phyloP scores from a whole-genome alignment of 345 rosid genomes.

The Brassica nigra region DNA sequence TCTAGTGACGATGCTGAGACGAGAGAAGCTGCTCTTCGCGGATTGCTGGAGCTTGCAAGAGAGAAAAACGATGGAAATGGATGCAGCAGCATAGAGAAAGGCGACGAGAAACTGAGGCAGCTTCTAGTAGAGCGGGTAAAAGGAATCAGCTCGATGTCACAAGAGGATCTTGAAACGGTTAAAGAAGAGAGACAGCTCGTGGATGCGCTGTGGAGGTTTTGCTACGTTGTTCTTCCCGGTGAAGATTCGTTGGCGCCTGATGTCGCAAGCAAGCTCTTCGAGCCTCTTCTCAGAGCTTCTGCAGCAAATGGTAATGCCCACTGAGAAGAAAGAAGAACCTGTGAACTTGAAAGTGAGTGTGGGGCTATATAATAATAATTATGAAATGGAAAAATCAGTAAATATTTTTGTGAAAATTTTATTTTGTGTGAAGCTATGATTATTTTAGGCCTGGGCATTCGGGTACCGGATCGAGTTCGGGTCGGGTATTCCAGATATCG shows the following conservation, averaged over 20 bases:
- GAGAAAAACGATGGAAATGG: slow-evolving; percentile 45
- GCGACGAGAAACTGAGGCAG: slow-evolving; percentile 64
- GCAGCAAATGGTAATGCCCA: slow-evolving; percentile 54
- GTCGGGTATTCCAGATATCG: too few species aligned
- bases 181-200: slow-evolving; percentile 86
- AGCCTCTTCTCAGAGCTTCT: slow-evolving; percentile 84
- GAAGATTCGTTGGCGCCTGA: slow-evolving; percentile 80
- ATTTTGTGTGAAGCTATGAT: too few species aligned
- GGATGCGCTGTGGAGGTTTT: slow-evolving; percentile 74
- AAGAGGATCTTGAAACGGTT: slow-evolving; percentile 75
- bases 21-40: slow-evolving; percentile 84
- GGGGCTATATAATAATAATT: too few species aligned
- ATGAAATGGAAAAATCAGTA: slow-evolving; percentile 56
- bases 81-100: slow-evolving; percentile 46
- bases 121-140: slow-evolving; percentile 71
- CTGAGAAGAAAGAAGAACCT: slow-evolving; percentile 59
- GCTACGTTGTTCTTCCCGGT: slow-evolving; percentile 75
- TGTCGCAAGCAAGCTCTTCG: slow-evolving; percentile 78
- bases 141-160: slow-evolving; percentile 66
- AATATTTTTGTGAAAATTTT: slow-evolving; percentile 29
- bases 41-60: slow-evolving; percentile 67
- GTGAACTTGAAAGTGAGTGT: slow-evolving; percentile 19
- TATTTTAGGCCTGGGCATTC: too few species aligned
- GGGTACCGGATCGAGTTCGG: too few species aligned
- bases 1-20: slow-evolving; percentile 71